Evolutionary conservation across 2,329 filamentous ascomycete genomes (phyloP).

Genomic region (Clarireedia monteithiana): DNA sequence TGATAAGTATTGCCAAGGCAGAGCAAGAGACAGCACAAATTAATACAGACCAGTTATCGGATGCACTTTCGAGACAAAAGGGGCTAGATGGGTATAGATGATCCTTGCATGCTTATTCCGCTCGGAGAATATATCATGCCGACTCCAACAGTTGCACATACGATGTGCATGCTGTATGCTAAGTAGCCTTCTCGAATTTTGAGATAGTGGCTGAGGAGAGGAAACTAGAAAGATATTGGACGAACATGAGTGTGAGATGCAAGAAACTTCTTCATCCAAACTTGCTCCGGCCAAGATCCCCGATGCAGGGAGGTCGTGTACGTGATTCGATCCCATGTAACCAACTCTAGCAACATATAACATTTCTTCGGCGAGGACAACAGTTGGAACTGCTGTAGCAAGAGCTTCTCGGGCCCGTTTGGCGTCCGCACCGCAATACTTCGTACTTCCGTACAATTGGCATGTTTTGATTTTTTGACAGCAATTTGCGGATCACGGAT

Average conservation of each 20-base stretch:
- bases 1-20: too few relatives aligned
- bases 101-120: conserved; percentile 2
- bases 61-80: background rate
- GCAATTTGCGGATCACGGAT: background rate
- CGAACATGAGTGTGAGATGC: too few relatives aligned
- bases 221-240: too few relatives aligned
- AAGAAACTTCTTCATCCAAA: background rate
- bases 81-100: too few relatives aligned
- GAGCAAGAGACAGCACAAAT: background rate
- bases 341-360: background rate
- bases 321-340: background rate
- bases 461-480: background rate
- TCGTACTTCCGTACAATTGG: too few relatives aligned
- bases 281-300: background rate
- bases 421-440: too few relatives aligned
- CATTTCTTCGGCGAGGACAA: background rate
- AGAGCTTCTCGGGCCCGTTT: too few relatives aligned
- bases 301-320: background rate
- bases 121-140: background rate
- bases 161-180: background rate
- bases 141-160: background rate
- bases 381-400: background rate
- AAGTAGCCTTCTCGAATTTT: background rate
- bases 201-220: too few relatives aligned
- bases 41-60: background rate